Evolutionary conservation across 208 protist species (phyloP).

Genomic region (Acanthamoeba castellanii): DNA sequence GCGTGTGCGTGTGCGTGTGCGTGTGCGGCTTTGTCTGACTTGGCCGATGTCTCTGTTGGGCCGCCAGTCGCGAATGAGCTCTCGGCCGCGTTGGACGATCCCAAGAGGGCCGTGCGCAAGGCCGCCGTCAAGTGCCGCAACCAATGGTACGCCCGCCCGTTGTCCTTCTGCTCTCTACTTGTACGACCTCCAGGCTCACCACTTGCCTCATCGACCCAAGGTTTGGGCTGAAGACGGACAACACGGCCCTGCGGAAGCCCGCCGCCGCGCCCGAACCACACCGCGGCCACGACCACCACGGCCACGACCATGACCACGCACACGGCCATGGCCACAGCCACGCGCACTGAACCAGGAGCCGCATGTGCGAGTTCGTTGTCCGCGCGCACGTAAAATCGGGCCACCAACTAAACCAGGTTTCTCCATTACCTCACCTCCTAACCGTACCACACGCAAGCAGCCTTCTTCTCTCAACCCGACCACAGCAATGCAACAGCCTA

Average conservation of each 20-base stretch:
- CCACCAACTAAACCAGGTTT: not conserved
- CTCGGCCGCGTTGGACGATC: conserved; percentile 17
- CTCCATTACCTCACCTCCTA: not conserved
- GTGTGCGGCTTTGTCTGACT: not conserved
- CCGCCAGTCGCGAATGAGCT: conserved; percentile 62
- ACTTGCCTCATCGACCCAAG: not conserved
- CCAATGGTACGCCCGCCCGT: not conserved
- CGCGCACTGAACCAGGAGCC: too few relatives aligned
- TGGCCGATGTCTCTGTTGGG: not conserved
- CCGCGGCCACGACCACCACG: not conserved
- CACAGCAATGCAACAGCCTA: not conserved
- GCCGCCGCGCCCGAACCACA: not conserved
- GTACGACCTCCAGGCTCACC: not conserved
- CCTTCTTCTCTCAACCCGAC: not conserved
- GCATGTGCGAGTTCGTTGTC: too few relatives aligned
- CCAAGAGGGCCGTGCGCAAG: conserved; percentile 49
- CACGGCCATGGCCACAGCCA: not conserved
- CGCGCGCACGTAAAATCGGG: too few relatives aligned
- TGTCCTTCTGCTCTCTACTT: not conserved
- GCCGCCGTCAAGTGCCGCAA: conserved; percentile 64
- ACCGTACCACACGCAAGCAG: too few relatives aligned
- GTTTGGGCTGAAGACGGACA: conserved; percentile 39
- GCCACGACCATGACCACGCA: not conserved
- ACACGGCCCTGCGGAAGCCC: conserved; percentile 25
- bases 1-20: not conserved